Percentiles rank a stretch among this genome's conserved stretches.
Conservation (phyloP, 805 yeast species). For the Pichia occidentalis region DNA sequence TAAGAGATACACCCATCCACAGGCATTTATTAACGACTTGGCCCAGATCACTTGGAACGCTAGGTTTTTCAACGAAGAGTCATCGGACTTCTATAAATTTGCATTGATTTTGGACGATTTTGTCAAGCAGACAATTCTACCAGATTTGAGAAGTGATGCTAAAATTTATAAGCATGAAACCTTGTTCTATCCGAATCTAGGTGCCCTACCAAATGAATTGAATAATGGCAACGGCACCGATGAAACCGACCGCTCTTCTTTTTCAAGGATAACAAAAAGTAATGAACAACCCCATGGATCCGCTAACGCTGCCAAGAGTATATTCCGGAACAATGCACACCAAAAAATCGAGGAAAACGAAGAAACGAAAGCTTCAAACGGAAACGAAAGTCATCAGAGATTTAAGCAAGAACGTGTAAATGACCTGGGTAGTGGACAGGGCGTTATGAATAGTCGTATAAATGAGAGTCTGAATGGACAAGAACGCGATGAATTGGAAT, state of each 20-base stretch:
- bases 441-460: not conserved
- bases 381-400: too few relatives aligned
- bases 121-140: constrained; percentile 41
- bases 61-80: constrained; percentile 68
- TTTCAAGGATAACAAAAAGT: too few relatives aligned
- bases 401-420: not conserved
- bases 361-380: too few relatives aligned
- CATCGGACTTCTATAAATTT: constrained; percentile 58
- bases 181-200: constrained; percentile 56
- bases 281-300: too few relatives aligned
- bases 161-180: constrained; percentile 30
- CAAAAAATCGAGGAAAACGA: too few relatives aligned
- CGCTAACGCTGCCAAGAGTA: too few relatives aligned
- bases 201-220: constrained; percentile 51
- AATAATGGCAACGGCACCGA: not conserved
- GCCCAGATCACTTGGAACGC: constrained; percentile 91
- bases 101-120: constrained; percentile 55
- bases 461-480: too few relatives aligned
- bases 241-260: constrained; percentile 3
- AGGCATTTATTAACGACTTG: constrained; percentile 67
- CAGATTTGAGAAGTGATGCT: constrained; percentile 39
- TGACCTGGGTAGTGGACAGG: not conserved
- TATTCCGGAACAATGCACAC: too few relatives aligned
- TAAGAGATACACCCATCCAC: constrained; percentile 49
- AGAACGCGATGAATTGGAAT: constrained; percentile 15